Conservation (phyloP, 108 stramenopile genomes). For the Skeletonema grethae region DNA sequence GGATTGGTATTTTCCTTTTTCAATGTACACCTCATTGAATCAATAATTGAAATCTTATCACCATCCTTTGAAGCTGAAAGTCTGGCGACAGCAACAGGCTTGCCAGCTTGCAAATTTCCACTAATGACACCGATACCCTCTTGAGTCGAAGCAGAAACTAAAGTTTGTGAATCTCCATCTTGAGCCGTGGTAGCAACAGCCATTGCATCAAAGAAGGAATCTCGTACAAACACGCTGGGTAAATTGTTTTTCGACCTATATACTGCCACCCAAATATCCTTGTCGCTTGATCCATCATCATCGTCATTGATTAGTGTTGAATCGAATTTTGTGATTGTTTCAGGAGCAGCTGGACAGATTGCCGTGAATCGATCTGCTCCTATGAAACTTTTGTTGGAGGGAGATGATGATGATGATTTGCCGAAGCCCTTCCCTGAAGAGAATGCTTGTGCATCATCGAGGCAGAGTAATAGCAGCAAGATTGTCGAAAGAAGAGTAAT, state of each 20-base stretch:
- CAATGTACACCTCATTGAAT: slow-evolving; percentile 72
- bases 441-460: slow-evolving; percentile 5
- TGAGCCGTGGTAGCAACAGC: slow-evolving; percentile 51
- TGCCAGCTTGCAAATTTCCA: slow-evolving; percentile 9
- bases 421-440: slow-evolving; percentile 34
- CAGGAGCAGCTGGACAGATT: slow-evolving; percentile 58
- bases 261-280: slow-evolving; percentile 70
- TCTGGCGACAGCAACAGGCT: slow-evolving; percentile 79
- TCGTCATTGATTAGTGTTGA: slow-evolving; percentile 37
- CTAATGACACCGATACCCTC: slow-evolving; percentile 9
- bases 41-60: slow-evolving; percentile 53
- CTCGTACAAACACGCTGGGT: slow-evolving; percentile 75
- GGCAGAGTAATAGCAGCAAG: neutral
- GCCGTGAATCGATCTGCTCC: slow-evolving; percentile 65
- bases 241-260: slow-evolving; percentile 80
- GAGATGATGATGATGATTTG: neutral
- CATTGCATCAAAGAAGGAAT: slow-evolving; percentile 85
- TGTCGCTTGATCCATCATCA: slow-evolving; percentile 14
- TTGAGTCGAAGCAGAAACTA: slow-evolving; percentile 19
- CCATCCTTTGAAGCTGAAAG: slow-evolving; percentile 49
- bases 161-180: slow-evolving; percentile 32
- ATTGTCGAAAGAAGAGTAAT: neutral
- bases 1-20: slow-evolving; percentile 77
- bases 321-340: slow-evolving; percentile 57
- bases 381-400: slow-evolving; percentile 9